Evolutionary conservation across 2,329 filamentous ascomycete genomes (phyloP), one percentile per base, ranked within the genome.

Genomic region (Neophaeococcomyces aloes): DNA sequence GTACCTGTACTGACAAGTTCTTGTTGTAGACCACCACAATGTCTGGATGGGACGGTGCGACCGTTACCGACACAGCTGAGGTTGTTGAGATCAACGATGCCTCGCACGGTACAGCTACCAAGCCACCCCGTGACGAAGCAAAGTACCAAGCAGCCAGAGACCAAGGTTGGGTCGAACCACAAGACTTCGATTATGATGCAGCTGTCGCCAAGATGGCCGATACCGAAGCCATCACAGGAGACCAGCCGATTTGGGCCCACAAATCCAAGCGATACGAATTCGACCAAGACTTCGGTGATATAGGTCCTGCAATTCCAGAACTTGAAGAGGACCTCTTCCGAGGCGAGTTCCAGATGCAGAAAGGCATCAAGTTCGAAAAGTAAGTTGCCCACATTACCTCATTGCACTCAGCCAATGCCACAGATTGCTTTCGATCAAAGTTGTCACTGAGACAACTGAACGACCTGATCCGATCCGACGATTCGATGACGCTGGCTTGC

Each of bases 211-310:
- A 27, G 29, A 19, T 34, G 13, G n/a, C 19, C 27, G 25, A 40
- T n/a, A 27, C 41, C 27, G 35, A 14, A 17, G n/a, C 36, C 35
- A 30, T 13, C n/a, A 19, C 13, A 7, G 23, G n/a, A 17, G 46
- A 45, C 10, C 38, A 46, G 17, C 38, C 44, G 29, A 45, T 59
- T 15, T 78, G 69, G 76, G 67, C 69, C 40, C 67, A 68, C 29
- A 74, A 75, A 43, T 80, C 78, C n/a, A 65, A 59, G 0, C 70
- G 83, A 33, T 96, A 96, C 55, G 77, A 88, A 57, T 96, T 84
- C 83, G 72, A 79, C 14, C 86, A 87, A 8, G 86, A 94, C 2
- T 84, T 74, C 53, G 91, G 89, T 2, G 89, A 96, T 31, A 70
- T 98, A 42, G 89, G 82, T 5, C 87, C 87, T 0, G 69, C 68